Base-by-base conservation (phyloP, 768 basidiomycete species). In the Neoboletus magnificus region DNA sequence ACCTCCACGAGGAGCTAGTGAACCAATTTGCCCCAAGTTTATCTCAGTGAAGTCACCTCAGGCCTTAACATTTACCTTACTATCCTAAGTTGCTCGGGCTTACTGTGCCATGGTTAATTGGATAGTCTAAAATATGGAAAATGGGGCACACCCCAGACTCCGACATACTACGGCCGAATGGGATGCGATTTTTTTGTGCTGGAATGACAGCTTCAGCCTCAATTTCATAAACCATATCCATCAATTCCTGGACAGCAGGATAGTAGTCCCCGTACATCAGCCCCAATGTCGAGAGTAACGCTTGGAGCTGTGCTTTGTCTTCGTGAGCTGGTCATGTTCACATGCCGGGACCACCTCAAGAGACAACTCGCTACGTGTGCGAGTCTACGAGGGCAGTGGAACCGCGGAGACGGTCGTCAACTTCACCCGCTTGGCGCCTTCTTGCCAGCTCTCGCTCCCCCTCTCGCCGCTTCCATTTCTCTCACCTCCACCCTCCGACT, bases 341-440 rank as follows among this genome's bases (percentile, higher is more conserved):
- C n/a, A n/a, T n/a, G n/a, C n/a, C n/a, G n/a, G n/a, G n/a, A n/a
- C n/a, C n/a, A n/a, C n/a, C n/a, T n/a, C n/a, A n/a, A n/a, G n/a
- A n/a, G n/a, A n/a, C n/a, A n/a, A n/a, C 12, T n/a, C n/a, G 18
- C 44, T 45, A 1, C 44, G 9, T 27, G 25, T 22, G 23, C 10
- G 22, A 36, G 11, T 37, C 39, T 50, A 54, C 25, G 29, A 39
- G 8, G 32, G 6, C 3, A 30, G 8, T 20, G 42, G 25, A 45
- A 27, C 22, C 16, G 27, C 10, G 25, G 51, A 29, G 6, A 27
- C 27, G 1, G 53, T 29, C 18, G n/a, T 35, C 33, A 54, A 32
- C 46, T 56, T 66, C 43, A 49, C 29, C 37, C 58, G 50, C 41
- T 65, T 66, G 16, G 18, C 0, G 5, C 30, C 22, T 20, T 60